Evolutionary conservation across 176 grass and related monocot genomes (phyloP).

Genomic region (Carex cristatella): DNA sequence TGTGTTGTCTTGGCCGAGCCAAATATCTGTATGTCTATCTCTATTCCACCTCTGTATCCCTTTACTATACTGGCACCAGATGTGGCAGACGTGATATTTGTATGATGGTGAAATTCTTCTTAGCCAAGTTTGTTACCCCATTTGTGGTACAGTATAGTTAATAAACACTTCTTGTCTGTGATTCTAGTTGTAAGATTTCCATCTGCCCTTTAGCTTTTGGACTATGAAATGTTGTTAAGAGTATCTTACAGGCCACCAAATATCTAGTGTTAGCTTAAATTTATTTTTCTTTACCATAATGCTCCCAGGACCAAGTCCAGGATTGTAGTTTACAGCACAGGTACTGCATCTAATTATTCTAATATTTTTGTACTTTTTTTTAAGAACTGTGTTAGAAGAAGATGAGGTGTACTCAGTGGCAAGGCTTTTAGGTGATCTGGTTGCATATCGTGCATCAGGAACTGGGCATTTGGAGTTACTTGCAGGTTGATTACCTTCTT

Average conservation of each 20-base stretch:
- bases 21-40: conserved; percentile 78
- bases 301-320: background rate
- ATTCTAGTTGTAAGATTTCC: background rate
- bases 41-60: background rate
- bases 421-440: conserved; percentile 90
- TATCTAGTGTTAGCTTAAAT: background rate
- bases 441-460: conserved; percentile 98
- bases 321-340: background rate
- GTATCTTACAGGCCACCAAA: background rate
- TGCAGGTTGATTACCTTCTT: conserved; percentile 48
- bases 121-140: too few relatives aligned
- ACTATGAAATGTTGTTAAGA: background rate
- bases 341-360: conserved; percentile 5
- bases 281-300: background rate
- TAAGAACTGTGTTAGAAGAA: conserved; percentile 84
- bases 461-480: conserved; percentile 94
- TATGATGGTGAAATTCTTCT: background rate
- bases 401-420: conserved; percentile 95
- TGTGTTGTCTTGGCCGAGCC: conserved; percentile 86
- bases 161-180: background rate
- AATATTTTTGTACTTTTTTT: conserved; percentile 12
- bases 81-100: background rate
- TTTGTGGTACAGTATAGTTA: background rate
- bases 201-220: background rate
- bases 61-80: background rate